These are phyloP conservation scores for Myochromella boudieri DNA, from an alignment of 768 basidiomycete genomes.

Conservation along the genomic window DNA sequence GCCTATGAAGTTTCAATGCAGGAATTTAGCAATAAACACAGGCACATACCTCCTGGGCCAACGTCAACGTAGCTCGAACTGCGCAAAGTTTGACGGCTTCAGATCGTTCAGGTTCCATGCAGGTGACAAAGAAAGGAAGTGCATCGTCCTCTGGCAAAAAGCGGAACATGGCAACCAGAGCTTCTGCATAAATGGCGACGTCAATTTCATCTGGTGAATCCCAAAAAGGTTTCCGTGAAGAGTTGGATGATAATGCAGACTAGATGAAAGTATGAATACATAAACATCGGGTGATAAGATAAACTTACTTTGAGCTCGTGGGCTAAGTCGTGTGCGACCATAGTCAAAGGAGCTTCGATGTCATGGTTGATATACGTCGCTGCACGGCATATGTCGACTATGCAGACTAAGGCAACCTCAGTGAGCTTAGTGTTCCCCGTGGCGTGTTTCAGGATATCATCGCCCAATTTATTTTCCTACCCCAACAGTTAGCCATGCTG, in stretches of 20 bases:
- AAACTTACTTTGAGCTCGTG: conserved; percentile 77
- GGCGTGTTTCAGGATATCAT: conserved; percentile 62
- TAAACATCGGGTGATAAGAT: neutral
- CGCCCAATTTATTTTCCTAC: conserved; percentile 59
- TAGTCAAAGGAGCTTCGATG: conserved; percentile 61
- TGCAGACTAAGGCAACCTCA: conserved; percentile 70
- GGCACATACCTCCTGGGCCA: conserved; percentile 60
- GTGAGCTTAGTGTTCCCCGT: conserved; percentile 53
- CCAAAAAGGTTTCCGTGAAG: conserved; percentile 65
- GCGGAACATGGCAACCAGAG: conserved; percentile 69
- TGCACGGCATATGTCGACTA: conserved; percentile 75
- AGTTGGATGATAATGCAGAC: conserved; percentile 31
- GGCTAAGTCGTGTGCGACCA: conserved; percentile 70
- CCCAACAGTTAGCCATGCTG: conserved; percentile 1
- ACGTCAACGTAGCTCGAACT: conserved; percentile 68
- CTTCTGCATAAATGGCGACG: conserved; percentile 73
- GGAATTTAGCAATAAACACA: neutral
- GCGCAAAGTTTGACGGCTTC: conserved; percentile 80
- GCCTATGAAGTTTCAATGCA: conserved; percentile 28
- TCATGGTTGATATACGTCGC: conserved; percentile 52
- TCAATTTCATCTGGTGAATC: conserved; percentile 71
- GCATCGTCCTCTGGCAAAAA: conserved; percentile 66
- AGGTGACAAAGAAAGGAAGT: conserved; percentile 56
- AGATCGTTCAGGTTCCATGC: conserved; percentile 74
- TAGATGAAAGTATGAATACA: conserved; percentile 11